Evolutionary conservation across 371 early-diverging fungal genomes (phyloP), one percentile per base, ranked within the genome.

Genomic region (Umbelopsis sp.): DNA sequence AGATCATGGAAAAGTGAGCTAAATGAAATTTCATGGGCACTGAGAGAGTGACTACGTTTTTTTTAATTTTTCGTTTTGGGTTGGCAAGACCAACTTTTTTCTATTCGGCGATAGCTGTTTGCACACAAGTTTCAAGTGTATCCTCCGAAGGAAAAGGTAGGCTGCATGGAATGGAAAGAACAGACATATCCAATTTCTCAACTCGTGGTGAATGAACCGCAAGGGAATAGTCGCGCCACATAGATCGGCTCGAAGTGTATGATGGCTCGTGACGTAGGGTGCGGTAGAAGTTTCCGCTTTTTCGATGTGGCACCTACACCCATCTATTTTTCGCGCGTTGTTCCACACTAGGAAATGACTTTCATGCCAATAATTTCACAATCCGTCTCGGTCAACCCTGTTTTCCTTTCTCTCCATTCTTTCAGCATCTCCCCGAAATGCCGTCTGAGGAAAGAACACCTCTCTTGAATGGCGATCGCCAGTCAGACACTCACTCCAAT

Each of bases 381-480:
- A 38, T 44, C 64, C 37, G 11, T 44, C 18, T 18, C 25, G 29
- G 2, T 20, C 29, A n/a, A 44, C n/a, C 32, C 25, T 25, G 14
- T 18, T 41, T 8, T 6, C 44, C 22, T 41, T 45, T 44, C 24
- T 69, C 38, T 50, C 63, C 16, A 41, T 45, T 32, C 29, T 57
- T 29, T 50, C 64, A 63, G 52, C 51, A 50, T 57, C 57, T 37
- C 18, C 16, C 22, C 29, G 52, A 50, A 65, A 62, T 53, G 48
- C 50, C 29, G 50, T 35, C 50, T 46, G 79, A 76, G 38, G 77
- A 81, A 69, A 71, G 72, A 63, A 67, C 75, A 45, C 74, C 81
- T 50, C 70, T 81, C 50, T 44, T 81, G 38, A 66, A 63, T 24
- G 50, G 63, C 41, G 52, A 65, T 12, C 52, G 45, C n/a, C 32